Conservation (phyloP, 257 asterid species). For the Nicotiana sylvestris region DNA sequence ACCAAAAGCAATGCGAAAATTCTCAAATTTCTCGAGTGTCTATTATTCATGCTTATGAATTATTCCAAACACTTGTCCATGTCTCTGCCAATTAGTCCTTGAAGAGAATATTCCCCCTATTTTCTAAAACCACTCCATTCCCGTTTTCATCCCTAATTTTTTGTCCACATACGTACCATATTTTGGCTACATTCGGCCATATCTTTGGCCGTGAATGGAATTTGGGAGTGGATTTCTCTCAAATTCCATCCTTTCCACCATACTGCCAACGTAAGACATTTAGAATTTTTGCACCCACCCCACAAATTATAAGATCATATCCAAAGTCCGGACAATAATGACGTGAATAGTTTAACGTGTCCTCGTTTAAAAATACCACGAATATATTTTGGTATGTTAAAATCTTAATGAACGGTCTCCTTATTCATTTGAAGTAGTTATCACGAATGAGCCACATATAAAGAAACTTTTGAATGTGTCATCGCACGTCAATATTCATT, state of each 20-base stretch:
- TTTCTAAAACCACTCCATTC: neutral
- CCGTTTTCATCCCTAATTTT: neutral
- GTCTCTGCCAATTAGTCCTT: conserved; percentile 10
- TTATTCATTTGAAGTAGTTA: neutral
- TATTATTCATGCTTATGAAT: conserved; percentile 7
- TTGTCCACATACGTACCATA: conserved; percentile 10
- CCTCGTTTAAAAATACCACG: neutral
- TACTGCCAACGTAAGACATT: neutral
- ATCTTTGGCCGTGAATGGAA: neutral
- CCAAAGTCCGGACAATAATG: neutral
- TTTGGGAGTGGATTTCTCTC: neutral
- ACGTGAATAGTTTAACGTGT: conserved; percentile 12
- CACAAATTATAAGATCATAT: neutral
- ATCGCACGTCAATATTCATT: neutral
- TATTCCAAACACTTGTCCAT: conserved; percentile 16
- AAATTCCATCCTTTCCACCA: neutral
- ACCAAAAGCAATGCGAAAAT: neutral
- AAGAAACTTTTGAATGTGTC: neutral
- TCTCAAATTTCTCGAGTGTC: neutral
- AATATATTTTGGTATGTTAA: neutral
- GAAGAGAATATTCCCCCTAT: conserved; percentile 19
- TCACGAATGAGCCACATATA: conserved; percentile 8
- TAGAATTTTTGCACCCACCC: neutral
- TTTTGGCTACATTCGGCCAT: conserved; percentile 12
- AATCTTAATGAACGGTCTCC: neutral